These are phyloP conservation scores for Prillingera fragicola DNA, from an alignment of 1,284 basidiomycete genomes.

Conservation along the genomic window DNA sequence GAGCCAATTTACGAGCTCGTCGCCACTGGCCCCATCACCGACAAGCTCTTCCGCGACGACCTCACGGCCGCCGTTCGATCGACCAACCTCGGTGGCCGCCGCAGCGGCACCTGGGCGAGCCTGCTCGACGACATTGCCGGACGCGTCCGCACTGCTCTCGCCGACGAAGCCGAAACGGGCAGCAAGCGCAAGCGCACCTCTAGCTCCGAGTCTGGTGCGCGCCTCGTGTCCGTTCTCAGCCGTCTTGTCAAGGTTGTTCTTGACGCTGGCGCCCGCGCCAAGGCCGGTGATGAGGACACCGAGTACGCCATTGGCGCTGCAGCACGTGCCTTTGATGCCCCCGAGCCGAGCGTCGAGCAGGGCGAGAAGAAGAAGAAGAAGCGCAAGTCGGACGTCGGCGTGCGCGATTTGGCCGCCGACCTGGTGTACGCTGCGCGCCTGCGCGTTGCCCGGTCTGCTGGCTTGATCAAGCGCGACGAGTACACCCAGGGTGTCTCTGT, in stretches of 20 bases:
- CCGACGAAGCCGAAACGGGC: not conserved
- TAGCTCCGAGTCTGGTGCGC: not conserved
- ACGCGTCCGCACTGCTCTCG: constrained; percentile 1
- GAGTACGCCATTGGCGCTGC: constrained; percentile 10
- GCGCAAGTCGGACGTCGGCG: constrained; percentile 5
- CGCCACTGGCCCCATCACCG: constrained; percentile 19
- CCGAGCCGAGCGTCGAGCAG: not conserved
- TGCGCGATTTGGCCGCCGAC: not conserved
- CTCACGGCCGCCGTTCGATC: constrained; percentile 8
- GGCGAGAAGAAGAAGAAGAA: constrained; percentile 10
- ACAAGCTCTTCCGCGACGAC: constrained; percentile 7
- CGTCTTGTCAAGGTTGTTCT: constrained; percentile 12
- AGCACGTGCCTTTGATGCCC: constrained; percentile 10
- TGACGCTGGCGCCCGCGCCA: constrained; percentile 11
- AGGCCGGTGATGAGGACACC: constrained; percentile 10
- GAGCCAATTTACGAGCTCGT: constrained; percentile 26
- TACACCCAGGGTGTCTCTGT: not conserved
- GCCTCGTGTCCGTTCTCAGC: constrained; percentile 9
- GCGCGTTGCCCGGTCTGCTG: constrained; percentile 11
- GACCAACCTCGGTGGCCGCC: constrained; percentile 15
- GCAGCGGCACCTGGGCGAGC: constrained; percentile 10
- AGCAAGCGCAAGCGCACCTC: constrained; percentile 13
- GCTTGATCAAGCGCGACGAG: constrained; percentile 5
- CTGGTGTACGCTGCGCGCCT: constrained; percentile 10
- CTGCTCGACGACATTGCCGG: constrained; percentile 10